Percentiles rank a stretch among this genome's conserved stretches.
Evolutionary conservation across 129 eudicot species (phyloP).

Genomic region (Cynara cardunculus): DNA sequence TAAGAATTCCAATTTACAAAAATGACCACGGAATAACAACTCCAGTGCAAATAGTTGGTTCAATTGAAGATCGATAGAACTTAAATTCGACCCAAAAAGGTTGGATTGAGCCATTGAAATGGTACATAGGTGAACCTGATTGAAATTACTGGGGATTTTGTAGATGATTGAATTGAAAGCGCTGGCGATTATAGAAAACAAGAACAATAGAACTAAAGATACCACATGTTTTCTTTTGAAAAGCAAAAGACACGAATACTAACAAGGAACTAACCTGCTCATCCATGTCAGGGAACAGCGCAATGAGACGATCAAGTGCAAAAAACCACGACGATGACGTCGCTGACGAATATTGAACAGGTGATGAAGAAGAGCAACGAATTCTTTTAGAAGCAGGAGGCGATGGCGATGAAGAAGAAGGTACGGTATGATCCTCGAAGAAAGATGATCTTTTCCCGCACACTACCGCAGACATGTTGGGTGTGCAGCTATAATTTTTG

Average conservation of each 20-base stretch:
- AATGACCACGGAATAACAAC: background rate
- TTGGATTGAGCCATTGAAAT: slow-evolving; percentile 8
- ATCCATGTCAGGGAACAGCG: slow-evolving; percentile 84
- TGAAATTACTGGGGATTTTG: slow-evolving; percentile 13
- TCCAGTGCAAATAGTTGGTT: background rate
- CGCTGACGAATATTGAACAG: slow-evolving; percentile 42
- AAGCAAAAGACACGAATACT: background rate
- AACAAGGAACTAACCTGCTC: slow-evolving; percentile 47
- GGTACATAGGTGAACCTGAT: slow-evolving; percentile 1
- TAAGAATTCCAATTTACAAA: background rate
- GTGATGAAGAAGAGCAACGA: slow-evolving; percentile 64
- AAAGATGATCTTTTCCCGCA: slow-evolving; percentile 76
- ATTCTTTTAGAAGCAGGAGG: slow-evolving; percentile 68
- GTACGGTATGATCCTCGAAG: slow-evolving; percentile 53
- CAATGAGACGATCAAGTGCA: slow-evolving; percentile 57
- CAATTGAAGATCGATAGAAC: background rate
- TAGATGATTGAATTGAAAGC: slow-evolving; percentile 14
- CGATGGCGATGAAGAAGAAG: slow-evolving; percentile 46
- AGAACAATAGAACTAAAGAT: background rate
- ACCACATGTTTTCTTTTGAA: background rate
- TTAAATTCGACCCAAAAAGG: background rate
- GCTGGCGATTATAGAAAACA: background rate
- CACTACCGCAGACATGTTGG: slow-evolving; percentile 90
- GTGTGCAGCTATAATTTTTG: slow-evolving; percentile 21
- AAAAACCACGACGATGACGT: slow-evolving; percentile 26